These are phyloP conservation scores for Sarcodon sp. DNA, from an alignment of 768 basidiomycete genomes.

Conservation along the genomic window DNA sequence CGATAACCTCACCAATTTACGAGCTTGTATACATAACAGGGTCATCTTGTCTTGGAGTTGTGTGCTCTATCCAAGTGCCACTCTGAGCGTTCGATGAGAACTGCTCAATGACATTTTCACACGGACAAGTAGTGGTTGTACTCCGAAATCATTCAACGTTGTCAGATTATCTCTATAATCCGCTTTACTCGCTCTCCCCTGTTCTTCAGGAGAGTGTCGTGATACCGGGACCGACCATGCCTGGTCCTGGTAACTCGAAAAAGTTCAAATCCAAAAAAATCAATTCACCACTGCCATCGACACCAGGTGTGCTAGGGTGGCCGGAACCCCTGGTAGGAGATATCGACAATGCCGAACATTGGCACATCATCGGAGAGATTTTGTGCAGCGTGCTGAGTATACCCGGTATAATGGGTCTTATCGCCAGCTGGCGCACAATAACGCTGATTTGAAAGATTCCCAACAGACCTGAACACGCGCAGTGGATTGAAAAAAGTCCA, in stretches of 20 bases:
- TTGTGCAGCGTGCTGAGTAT: constrained; percentile 39
- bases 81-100: no score
- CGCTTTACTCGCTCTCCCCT: no score
- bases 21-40: no score
- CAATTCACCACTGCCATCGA: neutral
- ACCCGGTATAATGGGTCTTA: constrained; percentile 29
- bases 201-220: no score
- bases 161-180: no score
- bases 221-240: constrained; percentile 10
- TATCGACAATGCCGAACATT: constrained; percentile 34
- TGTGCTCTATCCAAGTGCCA: no score
- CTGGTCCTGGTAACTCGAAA: constrained; percentile 15
- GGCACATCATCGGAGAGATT: constrained; percentile 31
- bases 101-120: no score
- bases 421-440: neutral
- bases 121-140: no score
- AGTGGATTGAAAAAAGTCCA: constrained; percentile 55
- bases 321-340: constrained; percentile 20
- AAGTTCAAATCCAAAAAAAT: constrained; percentile 5
- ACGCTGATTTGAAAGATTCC: neutral
- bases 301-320: neutral
- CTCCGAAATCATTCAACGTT: no score
- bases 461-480: constrained; percentile 37
- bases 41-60: no score
- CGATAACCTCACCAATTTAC: no score